These are phyloP conservation scores for Rhodotorula sp. DNA, from an alignment of 1,284 basidiomycete species.

Conservation along the genomic window DNA sequence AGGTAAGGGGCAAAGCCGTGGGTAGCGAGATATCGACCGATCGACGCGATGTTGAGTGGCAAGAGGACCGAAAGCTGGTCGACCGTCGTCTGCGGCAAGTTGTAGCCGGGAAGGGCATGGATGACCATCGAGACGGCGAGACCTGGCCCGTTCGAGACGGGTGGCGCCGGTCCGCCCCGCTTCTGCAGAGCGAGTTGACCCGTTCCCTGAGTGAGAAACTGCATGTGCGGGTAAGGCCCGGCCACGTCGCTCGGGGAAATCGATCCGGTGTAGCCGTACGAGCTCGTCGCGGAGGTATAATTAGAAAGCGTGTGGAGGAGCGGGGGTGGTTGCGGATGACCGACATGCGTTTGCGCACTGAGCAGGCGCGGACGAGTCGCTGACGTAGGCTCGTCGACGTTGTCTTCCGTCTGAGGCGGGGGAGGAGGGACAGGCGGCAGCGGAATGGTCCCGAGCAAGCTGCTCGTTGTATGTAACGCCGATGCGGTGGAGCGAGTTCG, in stretches of 20 bases:
- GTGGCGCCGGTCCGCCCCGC: not conserved
- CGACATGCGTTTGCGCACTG: constrained; percentile 4
- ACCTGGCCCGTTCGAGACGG: constrained; percentile 12
- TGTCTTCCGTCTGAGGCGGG: not conserved
- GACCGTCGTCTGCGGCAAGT: constrained; percentile 27
- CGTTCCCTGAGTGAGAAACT: too few species aligned
- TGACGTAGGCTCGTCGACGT: not conserved
- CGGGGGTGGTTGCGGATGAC: constrained; percentile 1
- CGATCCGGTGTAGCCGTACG: not conserved
- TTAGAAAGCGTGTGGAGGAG: constrained; percentile 10
- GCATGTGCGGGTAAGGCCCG: not conserved
- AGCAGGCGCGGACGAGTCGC: not conserved
- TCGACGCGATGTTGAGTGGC: constrained; percentile 25
- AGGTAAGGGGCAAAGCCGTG: constrained; percentile 36
- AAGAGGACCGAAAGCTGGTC: constrained; percentile 34
- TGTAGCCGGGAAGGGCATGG: constrained; percentile 22
- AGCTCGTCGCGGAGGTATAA: constrained; percentile 16
- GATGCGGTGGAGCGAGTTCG: constrained; percentile 26
- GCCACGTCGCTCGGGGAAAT: not conserved
- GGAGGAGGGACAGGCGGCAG: constrained; percentile 16
- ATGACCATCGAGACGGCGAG: constrained; percentile 26
- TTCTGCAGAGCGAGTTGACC: not conserved
- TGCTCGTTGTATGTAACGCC: not conserved
- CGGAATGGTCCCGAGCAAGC: constrained; percentile 6
- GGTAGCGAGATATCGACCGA: constrained; percentile 30